A percentile compares a stretch with the other conserved stretches of the same genome.
Evolutionary conservation across 1,139 yeast species (phyloP).

Genomic region (Pichia sp.): DNA sequence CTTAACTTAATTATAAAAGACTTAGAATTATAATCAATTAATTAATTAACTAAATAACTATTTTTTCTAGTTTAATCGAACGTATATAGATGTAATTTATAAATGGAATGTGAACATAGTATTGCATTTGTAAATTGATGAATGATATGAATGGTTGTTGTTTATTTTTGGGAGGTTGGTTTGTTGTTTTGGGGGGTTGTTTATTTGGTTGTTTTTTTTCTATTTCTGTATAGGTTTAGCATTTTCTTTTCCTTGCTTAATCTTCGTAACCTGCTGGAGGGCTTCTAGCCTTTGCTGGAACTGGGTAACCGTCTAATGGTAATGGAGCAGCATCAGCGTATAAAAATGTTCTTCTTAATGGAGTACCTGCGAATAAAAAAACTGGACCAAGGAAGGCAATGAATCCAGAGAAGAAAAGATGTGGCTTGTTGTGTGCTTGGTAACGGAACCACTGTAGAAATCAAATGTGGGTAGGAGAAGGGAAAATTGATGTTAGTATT

Average conservation of each 20-base stretch:
- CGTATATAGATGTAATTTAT: neutral
- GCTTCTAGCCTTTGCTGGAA: constrained; percentile 58
- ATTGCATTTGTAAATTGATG: neutral
- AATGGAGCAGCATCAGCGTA: constrained; percentile 68
- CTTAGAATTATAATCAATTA: too few relatives aligned
- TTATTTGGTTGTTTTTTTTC: too few relatives aligned
- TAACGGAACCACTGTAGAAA: constrained; percentile 58
- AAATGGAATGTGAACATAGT: neutral
- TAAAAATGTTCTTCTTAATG: constrained; percentile 66
- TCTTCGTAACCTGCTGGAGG: constrained; percentile 58
- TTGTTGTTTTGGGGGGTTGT: too few relatives aligned
- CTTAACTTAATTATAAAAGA: too few relatives aligned
- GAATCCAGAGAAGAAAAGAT: constrained; percentile 66
- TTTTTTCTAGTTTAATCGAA: neutral
- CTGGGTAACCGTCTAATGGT: constrained; percentile 65
- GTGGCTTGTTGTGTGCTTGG: constrained; percentile 79
- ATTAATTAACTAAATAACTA: neutral
- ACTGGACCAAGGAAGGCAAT: constrained; percentile 71
- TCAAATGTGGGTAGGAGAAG: neutral
- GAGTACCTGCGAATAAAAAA: constrained; percentile 57
- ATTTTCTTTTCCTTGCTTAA: constrained; percentile 13
- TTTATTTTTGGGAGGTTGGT: too few relatives aligned
- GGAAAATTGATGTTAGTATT: neutral
- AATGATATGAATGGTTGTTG: neutral
- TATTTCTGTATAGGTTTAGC: too few relatives aligned